Base-by-base conservation (phyloP, 2,329 filamentous ascomycete species). In the Neofusicoccum sp. region DNA sequence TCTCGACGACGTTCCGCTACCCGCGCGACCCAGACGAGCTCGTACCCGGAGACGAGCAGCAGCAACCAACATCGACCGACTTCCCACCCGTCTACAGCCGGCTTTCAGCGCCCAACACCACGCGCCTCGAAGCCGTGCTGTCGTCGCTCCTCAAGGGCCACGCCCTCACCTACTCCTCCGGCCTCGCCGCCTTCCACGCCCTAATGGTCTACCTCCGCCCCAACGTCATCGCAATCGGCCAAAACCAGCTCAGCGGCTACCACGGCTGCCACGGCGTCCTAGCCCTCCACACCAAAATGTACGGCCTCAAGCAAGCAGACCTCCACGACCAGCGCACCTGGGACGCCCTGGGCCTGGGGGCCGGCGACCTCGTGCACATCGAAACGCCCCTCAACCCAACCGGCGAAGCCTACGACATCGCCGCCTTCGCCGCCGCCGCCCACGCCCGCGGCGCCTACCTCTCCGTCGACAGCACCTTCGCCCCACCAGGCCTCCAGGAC, bases 361-460 rank as follows among this genome's bases (percentile, higher is more conserved):
- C 84, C 3, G 93, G 93, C 2, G 95, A 98, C 73, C 79, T 98
- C 3, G 83, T 99, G 56, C 91, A 96, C 73, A 81, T 98, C 54
- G 95, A 99, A 78, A 98, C 93, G 4, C 95, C 95, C 0, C 81
- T 97, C 40, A 99, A 99, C 75, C 95, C 95, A 0, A 89, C 89
- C 1, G 95, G 95, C 54, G 87, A 89, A 68, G 92, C 92, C 1
- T 88, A 85, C 66, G 81, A 91, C 68, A 86, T 99, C 30, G 79
- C 80, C 34, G 76, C 79, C 58, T 96, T 89, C 73, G 90, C 91
- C 0, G 79, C 84, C 3, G 84, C 86, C 66, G 95, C 95, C 0
- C 88, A 88, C 69, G 79, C 79, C 4, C 78, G 83, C 5, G 92
- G 93, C 6, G 92, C 91, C 7, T 85, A 85, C 61, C 80, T 98